Evolutionary conservation across 208 protist genomes (phyloP).

Genomic region (Entamoeba invadens): DNA sequence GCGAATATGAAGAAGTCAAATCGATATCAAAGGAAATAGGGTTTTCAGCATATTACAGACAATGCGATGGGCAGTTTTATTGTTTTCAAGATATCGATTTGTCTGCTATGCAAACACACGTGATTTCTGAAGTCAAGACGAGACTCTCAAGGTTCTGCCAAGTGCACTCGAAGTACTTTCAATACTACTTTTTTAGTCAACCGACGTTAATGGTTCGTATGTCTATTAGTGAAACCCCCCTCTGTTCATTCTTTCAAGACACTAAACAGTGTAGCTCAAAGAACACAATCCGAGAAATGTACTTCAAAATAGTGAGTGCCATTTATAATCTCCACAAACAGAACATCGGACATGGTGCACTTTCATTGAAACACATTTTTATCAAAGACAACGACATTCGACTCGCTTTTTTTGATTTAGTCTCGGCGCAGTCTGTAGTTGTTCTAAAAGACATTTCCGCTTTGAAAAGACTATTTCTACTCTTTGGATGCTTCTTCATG

Average conservation of each 20-base stretch:
- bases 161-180: background rate
- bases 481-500: background rate
- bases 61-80: background rate
- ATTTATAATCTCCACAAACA: background rate
- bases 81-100: background rate
- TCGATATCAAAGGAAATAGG: background rate
- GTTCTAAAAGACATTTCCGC: background rate
- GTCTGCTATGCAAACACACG: background rate
- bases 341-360: background rate
- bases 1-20: background rate
- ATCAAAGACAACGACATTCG: background rate
- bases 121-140: background rate
- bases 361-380: background rate
- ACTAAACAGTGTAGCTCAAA: background rate
- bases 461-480: background rate
- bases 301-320: background rate
- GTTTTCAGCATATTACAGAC: background rate
- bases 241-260: background rate
- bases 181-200: background rate
- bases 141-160: background rate
- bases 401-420: background rate
- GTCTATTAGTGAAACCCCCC: background rate
- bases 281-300: background rate
- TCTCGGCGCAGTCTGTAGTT: background rate
- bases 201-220: background rate